These are phyloP conservation scores for Russula abietina DNA, from an alignment of 768 basidiomycete species.

Conservation along the genomic window DNA sequence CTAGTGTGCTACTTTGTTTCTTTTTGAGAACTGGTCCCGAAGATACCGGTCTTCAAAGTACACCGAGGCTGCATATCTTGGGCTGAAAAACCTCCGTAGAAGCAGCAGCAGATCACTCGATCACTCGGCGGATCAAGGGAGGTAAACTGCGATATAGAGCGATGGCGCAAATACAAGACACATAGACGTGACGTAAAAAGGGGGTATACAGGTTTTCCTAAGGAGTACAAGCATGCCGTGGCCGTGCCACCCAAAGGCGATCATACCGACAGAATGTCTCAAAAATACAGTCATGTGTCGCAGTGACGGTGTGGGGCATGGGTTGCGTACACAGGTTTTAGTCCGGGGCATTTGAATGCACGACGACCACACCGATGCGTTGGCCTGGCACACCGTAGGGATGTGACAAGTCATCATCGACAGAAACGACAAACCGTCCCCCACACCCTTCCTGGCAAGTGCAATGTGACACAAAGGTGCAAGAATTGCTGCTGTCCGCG, in stretches of 20 bases:
- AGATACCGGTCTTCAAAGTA: too few relatives aligned
- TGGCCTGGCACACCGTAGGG: conserved; percentile 6
- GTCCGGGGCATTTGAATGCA: background rate
- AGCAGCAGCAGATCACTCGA: too few relatives aligned
- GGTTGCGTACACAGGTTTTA: background rate
- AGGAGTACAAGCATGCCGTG: background rate
- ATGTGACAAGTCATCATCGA: conserved; percentile 7
- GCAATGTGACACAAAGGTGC: background rate
- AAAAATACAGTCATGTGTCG: background rate
- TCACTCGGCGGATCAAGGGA: too few relatives aligned
- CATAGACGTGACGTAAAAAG: background rate
- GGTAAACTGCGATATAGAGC: background rate
- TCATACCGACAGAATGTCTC: background rate
- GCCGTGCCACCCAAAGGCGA: too few relatives aligned
- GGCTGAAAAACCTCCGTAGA: too few relatives aligned
- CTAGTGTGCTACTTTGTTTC: too few relatives aligned
- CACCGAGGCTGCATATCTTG: too few relatives aligned
- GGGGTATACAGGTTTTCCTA: too few relatives aligned
- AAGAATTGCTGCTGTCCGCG: background rate
- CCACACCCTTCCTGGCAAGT: background rate
- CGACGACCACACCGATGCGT: background rate
- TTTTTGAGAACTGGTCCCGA: too few relatives aligned
- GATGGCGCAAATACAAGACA: background rate
- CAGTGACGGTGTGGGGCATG: background rate
- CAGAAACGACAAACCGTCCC: conserved; percentile 8